These are phyloP conservation scores for Aureobasidium melanogenum DNA, from an alignment of 2,329 filamentous ascomycete species.

Conservation along the genomic window DNA sequence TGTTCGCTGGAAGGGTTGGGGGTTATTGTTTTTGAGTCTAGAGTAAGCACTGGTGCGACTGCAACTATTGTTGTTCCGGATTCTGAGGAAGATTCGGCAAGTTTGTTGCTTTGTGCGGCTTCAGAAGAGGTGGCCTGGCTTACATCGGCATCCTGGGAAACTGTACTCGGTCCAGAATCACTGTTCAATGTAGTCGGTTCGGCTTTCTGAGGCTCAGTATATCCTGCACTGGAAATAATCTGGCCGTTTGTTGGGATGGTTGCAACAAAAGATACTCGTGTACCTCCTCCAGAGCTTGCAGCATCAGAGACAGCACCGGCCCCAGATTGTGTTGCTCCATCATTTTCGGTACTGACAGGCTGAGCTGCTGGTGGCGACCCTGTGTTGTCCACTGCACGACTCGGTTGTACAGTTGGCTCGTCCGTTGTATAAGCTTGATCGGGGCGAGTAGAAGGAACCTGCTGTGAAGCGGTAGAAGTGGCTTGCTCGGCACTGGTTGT, in stretches of 20 bases:
- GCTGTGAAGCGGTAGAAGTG: background rate
- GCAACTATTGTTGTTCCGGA: background rate
- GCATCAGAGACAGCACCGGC: background rate
- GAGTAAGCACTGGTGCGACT: background rate
- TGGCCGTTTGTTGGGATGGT: background rate
- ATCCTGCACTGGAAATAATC: background rate
- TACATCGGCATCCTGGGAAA: background rate
- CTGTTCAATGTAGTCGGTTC: too few relatives aligned
- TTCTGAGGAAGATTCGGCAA: background rate
- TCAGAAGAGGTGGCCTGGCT: background rate
- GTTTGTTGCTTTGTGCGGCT: background rate
- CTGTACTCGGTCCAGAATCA: background rate
- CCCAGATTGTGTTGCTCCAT: background rate
- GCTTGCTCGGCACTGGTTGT: background rate
- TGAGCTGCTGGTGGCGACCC: background rate
- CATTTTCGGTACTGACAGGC: background rate
- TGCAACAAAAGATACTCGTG: background rate
- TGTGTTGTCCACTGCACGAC: background rate
- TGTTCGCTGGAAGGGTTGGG: background rate
- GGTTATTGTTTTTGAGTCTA: background rate
- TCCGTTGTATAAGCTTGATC: background rate
- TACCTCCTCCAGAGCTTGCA: background rate
- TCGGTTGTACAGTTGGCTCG: background rate
- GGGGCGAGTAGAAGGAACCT: background rate
- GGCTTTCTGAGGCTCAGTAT: background rate